phyloP scores from a whole-genome alignment of 345 rosid genomes.

The Arabis alpina region DNA sequence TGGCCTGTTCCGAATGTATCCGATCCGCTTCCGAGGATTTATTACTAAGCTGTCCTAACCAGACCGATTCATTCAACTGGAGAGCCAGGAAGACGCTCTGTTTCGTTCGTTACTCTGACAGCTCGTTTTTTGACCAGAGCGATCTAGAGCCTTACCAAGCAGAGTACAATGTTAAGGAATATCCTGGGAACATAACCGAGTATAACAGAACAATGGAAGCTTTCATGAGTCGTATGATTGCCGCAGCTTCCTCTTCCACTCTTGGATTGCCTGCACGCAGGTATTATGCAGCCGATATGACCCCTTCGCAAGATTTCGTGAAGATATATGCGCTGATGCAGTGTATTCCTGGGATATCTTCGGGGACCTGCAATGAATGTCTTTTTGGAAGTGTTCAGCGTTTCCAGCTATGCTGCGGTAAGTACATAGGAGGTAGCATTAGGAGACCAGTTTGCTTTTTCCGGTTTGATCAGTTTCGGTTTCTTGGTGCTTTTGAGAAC shows the following conservation, averaged over 20 bases:
- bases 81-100: constrained; percentile 41
- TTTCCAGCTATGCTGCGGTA: constrained; percentile 21
- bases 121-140: constrained; percentile 13
- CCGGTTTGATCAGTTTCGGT: no score
- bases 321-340: constrained; percentile 32
- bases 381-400: constrained; percentile 16
- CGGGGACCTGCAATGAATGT: constrained; percentile 26
- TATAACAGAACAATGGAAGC: constrained; percentile 13
- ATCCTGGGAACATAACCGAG: no score
- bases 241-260: constrained; percentile 17
- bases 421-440: constrained; percentile 19
- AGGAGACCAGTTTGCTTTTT: constrained; percentile 31
- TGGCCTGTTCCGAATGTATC: constrained; percentile 41
- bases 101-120: constrained; percentile 47
- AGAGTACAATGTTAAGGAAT: no score
- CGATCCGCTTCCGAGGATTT: constrained; percentile 16
- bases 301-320: constrained; percentile 12
- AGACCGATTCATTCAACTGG: constrained; percentile 47
- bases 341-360: constrained; percentile 31
- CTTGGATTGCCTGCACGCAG: constrained; percentile 12
- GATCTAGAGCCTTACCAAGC: neutral
- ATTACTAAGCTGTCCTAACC: constrained; percentile 40
- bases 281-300: constrained; percentile 17
- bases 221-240: constrained; percentile 17
- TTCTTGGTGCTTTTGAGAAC: no score